Percentiles rank a stretch among this genome's conserved stretches.
phyloP scores from a whole-genome alignment of 305 asterid species.

The Striga hermonthica region DNA sequence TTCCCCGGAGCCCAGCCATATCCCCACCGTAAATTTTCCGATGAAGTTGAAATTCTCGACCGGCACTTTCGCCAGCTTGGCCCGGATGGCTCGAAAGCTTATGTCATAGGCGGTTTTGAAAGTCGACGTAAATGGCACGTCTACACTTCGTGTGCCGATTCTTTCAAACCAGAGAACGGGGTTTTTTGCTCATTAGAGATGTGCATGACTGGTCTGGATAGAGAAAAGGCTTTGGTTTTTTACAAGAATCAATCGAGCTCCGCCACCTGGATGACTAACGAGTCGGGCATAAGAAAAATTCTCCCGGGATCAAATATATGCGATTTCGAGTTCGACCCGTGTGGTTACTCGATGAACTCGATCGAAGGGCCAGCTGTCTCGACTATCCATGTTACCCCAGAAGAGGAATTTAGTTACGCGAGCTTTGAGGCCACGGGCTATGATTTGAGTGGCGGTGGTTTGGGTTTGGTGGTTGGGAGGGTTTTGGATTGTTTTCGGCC shows the following conservation, averaged over 20 bases:
- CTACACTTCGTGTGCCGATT: neutral
- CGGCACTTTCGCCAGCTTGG: neutral
- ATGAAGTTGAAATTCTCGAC: neutral
- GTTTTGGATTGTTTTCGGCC: constrained; percentile 4
- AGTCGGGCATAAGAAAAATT: constrained; percentile 1
- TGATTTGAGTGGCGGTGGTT: neutral
- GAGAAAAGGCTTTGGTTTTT: neutral
- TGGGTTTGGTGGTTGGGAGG: neutral
- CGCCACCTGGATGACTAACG: constrained; percentile 2
- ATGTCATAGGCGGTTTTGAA: neutral
- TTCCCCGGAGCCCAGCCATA: constrained; percentile 3
- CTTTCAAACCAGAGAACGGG: neutral
- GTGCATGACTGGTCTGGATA: constrained; percentile 9
- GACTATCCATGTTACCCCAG: constrained; percentile 3
- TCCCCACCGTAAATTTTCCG: constrained; percentile 1
- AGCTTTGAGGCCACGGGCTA: constrained; percentile 7
- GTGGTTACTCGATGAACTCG: constrained; percentile 9
- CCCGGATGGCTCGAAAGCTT: neutral
- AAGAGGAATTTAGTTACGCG: constrained; percentile 2
- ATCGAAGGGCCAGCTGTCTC: neutral
- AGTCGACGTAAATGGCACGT: neutral
- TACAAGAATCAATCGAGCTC: neutral
- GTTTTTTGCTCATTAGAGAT: constrained; percentile 6
- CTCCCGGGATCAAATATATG: constrained; percentile 4
- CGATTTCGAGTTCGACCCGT: constrained; percentile 5